Percentiles rank a stretch among this genome's conserved stretches.
Evolutionary conservation across 305 asterid species (phyloP).

Genomic region (Fraxinus paxiana): DNA sequence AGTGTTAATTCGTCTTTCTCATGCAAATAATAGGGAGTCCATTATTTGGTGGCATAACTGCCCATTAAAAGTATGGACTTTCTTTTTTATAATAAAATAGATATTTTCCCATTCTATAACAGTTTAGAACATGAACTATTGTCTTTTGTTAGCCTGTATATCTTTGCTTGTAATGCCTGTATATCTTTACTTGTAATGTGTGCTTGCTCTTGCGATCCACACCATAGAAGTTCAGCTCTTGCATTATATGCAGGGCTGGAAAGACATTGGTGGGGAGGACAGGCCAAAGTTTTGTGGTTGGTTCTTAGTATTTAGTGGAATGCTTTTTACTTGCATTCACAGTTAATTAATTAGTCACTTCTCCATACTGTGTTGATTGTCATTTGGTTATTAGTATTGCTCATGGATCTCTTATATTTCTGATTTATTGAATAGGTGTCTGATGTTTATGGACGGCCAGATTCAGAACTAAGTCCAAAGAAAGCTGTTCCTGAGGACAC

Average conservation of each 20-base stretch:
- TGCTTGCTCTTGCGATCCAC: slow-evolving; percentile 6
- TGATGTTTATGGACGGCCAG: slow-evolving; percentile 80
- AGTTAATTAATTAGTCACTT: slow-evolving; percentile 20
- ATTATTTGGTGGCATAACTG: background rate
- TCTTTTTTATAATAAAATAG: background rate
- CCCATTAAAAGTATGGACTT: background rate
- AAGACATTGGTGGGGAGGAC: background rate
- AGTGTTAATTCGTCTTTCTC: background rate
- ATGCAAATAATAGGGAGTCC: background rate
- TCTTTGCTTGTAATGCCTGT: slow-evolving; percentile 8
- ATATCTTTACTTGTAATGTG: slow-evolving; percentile 7
- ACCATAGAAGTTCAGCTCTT: background rate
- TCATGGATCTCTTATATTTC: slow-evolving; percentile 26
- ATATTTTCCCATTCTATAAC: background rate
- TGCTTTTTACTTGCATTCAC: background rate
- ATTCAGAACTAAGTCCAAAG: slow-evolving; percentile 66
- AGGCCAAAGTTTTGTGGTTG: background rate
- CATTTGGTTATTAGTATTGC: slow-evolving; percentile 12
- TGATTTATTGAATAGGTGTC: slow-evolving; percentile 56
- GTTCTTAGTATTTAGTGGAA: background rate
- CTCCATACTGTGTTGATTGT: slow-evolving; percentile 16
- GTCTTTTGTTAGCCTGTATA: background rate
- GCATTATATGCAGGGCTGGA: slow-evolving; percentile 9
- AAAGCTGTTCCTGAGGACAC: slow-evolving; percentile 62
- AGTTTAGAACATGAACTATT: slow-evolving; percentile 2